Evolutionary conservation across 1,284 basidiomycete species (phyloP).

Genomic region (Singerocomus inundabilis): DNA sequence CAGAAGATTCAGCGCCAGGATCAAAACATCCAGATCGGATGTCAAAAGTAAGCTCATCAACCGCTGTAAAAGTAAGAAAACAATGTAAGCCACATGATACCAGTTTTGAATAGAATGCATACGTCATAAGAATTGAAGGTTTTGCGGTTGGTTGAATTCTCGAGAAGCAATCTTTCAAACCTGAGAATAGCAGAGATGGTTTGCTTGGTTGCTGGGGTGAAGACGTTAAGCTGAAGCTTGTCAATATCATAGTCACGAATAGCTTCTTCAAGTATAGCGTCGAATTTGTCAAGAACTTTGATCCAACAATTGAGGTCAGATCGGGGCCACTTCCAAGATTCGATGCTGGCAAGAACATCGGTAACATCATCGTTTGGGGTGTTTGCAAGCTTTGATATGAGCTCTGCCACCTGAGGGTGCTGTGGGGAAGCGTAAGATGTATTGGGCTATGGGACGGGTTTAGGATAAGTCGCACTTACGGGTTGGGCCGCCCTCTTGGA

Average conservation of each 20-base stretch:
- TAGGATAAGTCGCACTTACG: slow-evolving; percentile 36
- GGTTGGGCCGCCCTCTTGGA: slow-evolving; percentile 73
- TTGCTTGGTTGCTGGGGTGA: slow-evolving; percentile 76
- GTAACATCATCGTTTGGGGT: slow-evolving; percentile 67
- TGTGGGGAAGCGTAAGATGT: slow-evolving; percentile 35
- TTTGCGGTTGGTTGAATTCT: slow-evolving; percentile 98
- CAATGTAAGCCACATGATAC: slow-evolving; percentile 18
- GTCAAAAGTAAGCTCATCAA: slow-evolving; percentile 87
- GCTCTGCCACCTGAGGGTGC: slow-evolving; percentile 75
- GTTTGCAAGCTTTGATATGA: slow-evolving; percentile 66
- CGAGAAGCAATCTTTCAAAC: slow-evolving; percentile 88
- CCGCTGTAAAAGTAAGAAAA: slow-evolving; percentile 51
- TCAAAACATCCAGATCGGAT: slow-evolving; percentile 86
- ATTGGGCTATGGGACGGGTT: slow-evolving; percentile 27
- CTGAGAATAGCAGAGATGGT: slow-evolving; percentile 80
- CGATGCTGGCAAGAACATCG: slow-evolving; percentile 61
- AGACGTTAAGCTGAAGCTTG: slow-evolving; percentile 78
- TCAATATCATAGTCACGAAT: slow-evolving; percentile 84
- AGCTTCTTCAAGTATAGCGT: slow-evolving; percentile 79
- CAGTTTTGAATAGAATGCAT: slow-evolving; percentile 35
- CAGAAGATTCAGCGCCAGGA: slow-evolving; percentile 81
- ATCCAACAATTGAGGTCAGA: slow-evolving; percentile 98
- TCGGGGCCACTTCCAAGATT: slow-evolving; percentile 91
- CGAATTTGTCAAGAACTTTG: slow-evolving; percentile 93
- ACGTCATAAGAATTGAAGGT: slow-evolving; percentile 97